Evolutionary conservation across 2,329 filamentous ascomycete species (phyloP), one percentile per base, ranked within the genome.

Genomic region (Penicillium sp.): DNA sequence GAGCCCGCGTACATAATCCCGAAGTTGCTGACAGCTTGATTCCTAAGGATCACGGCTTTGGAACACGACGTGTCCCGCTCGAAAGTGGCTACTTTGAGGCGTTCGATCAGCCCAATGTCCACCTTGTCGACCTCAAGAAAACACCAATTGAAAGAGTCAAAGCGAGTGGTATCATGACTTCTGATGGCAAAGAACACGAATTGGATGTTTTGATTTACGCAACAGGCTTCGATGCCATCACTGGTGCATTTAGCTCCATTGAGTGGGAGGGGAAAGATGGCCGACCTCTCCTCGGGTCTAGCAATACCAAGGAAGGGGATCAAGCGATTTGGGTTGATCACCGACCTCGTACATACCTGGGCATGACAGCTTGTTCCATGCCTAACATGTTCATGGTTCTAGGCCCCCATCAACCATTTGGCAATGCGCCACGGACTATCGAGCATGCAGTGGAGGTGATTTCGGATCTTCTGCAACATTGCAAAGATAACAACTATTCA

Each of bases 341-440:
- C 32, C 45, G 71, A 0, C 73, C 74, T 1, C 66, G 62, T 16
- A 76, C 76, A 0, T 75, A 71, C 47, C 59, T 81, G 1, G 79
- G 79, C 1, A 70, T 78, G 6, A 73, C 73, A 0, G 70, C 72
- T 9, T 60, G 69, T n/a, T 68, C 67, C 2, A 78, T 79, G 61
- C 77, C 78, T 0, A 81, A 82, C 45, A 73, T 80, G 71, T 78
- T 80, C 65, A 79, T 79, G 59, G 64, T 82, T 44, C 83, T 84
- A 61, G 82, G 83, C 0, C 74, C 78, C 1, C 82, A 86, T 46
- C 73, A 71, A 32, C 70, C 70, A 10, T 77, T 76, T 43, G 64
- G 67, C 3, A 78, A 76, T 53, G 61, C 63, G 5, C 65, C 65
- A 16, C 59, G 64, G 3, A 61, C 57, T 3, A 67, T 72, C 43